Conservation (phyloP, 805 yeast species). For the Ogataea naganishii region DNA sequence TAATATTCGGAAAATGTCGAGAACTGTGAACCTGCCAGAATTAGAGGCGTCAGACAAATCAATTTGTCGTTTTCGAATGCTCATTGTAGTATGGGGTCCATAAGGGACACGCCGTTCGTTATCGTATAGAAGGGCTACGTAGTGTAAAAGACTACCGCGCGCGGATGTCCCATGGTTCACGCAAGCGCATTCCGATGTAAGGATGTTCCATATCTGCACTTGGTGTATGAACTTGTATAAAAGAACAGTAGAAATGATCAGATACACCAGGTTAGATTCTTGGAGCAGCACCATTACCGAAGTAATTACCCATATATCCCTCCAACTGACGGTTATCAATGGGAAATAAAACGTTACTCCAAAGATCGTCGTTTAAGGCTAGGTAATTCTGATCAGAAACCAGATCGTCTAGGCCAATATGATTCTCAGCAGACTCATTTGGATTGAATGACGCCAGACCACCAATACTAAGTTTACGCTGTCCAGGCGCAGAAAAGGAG, state of each 20-base stretch:
- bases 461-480: no score
- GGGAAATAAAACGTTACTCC: conserved; percentile 40
- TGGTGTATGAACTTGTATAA: conserved; percentile 1
- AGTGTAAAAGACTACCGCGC: not conserved
- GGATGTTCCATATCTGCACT: not conserved
- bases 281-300: not conserved
- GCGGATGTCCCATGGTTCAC: not conserved
- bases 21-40: conserved; percentile 15
- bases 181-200: not conserved
- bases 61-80: not conserved
- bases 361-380: conserved; percentile 54
- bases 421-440: no score
- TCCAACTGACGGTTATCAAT: conserved; percentile 3
- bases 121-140: not conserved
- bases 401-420: no score
- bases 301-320: not conserved
- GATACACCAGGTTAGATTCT: not conserved
- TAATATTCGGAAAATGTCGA: conserved; percentile 35
- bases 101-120: not conserved
- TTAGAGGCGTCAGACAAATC: not conserved
- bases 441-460: no score
- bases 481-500: no score
- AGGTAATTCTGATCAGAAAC: no score
- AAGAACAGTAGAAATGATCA: not conserved
- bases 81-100: not conserved